Base-by-base conservation (phyloP, 345 rosid genomes). In the Cardamine resedifolia region DNA sequence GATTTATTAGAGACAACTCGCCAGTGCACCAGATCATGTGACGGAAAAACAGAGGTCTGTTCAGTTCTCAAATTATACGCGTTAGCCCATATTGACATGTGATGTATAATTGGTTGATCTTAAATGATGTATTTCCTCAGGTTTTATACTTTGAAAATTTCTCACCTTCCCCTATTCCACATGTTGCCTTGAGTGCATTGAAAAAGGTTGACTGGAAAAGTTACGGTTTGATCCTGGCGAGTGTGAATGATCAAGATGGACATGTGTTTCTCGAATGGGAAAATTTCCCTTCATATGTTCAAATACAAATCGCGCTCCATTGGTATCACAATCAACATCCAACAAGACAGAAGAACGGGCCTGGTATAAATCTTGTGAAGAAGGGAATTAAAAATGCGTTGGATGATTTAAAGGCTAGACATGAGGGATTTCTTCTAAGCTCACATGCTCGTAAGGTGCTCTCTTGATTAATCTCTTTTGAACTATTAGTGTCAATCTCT, bases 201-300 rank as follows among this genome's bases (percentile, higher is more conserved):
- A 73, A 79, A 67, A 78, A 84, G 80, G 66, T 88, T 53, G 89
- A 89, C 70, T 95, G 99, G 99, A 87, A 83, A 83, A 86, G 83
- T 66, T 95, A 91, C 58, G 99, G 96, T 70, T 79, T 95, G 85
- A 71, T 66, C 47, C 72, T 88, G 65, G 73, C 64, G 30, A 84
- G 53, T 34, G 78, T 79, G 66, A 74, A 41, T 38, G 88, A 88
- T 57, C 83, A 81, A 76, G 88, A 78, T 28, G 85, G 80, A 62
- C 61, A 50, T 62, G 73, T 78, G 60, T 68, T 76, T 26, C 79
- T 91, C 5, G 86, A 82, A 71, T 91, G 96, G 99, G 96, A 79
- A 62, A 79, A 83, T 83, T 80, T 87, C 59, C 92, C 88, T 26
- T 75, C 89, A 57, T 21, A 66, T 77, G 74, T 73, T 58, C 87